Conservation (phyloP, 2,329 filamentous ascomycete species). For the Penicillium sp. region DNA sequence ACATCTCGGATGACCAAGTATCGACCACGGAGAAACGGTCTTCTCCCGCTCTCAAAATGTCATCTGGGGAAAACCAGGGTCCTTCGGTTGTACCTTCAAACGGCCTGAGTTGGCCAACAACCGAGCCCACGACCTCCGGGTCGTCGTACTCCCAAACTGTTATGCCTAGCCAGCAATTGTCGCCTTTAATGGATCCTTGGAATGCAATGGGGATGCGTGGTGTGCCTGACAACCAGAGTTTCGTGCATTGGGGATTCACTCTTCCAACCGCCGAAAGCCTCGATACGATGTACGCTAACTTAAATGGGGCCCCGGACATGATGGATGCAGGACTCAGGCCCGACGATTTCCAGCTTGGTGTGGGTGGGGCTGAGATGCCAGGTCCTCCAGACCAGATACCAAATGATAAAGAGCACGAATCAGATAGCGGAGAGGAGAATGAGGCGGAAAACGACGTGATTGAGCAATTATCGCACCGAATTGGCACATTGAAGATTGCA, state of each 20-base stretch:
- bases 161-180: slow-evolving; percentile 8
- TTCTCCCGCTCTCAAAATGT: slow-evolving; percentile 2
- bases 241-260: slow-evolving; percentile 31
- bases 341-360: slow-evolving; percentile 23
- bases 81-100: slow-evolving; percentile 9
- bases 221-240: slow-evolving; percentile 20
- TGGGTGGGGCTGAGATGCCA: slow-evolving; percentile 26
- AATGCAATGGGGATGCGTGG: slow-evolving; percentile 22
- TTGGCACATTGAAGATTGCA: slow-evolving; percentile 42
- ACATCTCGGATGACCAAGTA: not conserved
- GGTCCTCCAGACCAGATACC: slow-evolving; percentile 20
- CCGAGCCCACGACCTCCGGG: slow-evolving; percentile 4
- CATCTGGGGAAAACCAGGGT: slow-evolving; percentile 14
- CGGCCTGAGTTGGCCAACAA: slow-evolving; percentile 6
- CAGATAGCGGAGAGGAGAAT: slow-evolving; percentile 36
- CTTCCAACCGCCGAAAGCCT: slow-evolving; percentile 36
- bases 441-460: slow-evolving; percentile 40
- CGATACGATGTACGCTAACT: slow-evolving; percentile 31
- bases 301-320: slow-evolving; percentile 19
- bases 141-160: slow-evolving; percentile 13
- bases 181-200: slow-evolving; percentile 14
- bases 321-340: slow-evolving; percentile 23
- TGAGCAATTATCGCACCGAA: slow-evolving; percentile 41
- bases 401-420: slow-evolving; percentile 23
- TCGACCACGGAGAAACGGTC: not conserved